Conservation (phyloP, 1,284 basidiomycete genomes). For the Ganoderma lingzhi region DNA sequence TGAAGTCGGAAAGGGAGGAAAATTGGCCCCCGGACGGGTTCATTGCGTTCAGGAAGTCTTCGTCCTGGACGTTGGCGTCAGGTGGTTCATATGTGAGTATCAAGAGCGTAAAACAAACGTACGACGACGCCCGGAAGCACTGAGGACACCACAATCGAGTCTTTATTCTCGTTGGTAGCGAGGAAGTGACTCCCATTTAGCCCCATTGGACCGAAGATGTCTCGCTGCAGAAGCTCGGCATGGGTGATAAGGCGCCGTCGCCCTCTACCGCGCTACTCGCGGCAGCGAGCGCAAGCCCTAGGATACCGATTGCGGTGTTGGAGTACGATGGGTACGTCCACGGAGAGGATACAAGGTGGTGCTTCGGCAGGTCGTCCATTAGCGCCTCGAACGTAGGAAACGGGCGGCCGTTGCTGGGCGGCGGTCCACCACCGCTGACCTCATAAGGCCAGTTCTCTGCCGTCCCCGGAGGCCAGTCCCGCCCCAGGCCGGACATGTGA, state of each 20-base stretch:
- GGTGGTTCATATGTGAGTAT: conserved; percentile 21
- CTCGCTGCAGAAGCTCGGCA: conserved; percentile 51
- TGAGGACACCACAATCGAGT: conserved; percentile 30
- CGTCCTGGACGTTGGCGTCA: conserved; percentile 36
- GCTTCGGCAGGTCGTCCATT: conserved; percentile 45
- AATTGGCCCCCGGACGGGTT: conserved; percentile 59
- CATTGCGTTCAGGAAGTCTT: conserved; percentile 47
- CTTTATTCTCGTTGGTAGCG: conserved; percentile 30
- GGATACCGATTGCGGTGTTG: conserved; percentile 52
- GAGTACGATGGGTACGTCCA: conserved; percentile 57
- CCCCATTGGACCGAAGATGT: conserved; percentile 40
- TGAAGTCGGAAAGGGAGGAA: conserved; percentile 53
- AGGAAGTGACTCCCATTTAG: conserved; percentile 37
- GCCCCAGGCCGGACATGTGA: conserved; percentile 56
- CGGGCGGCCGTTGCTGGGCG: conserved; percentile 39
- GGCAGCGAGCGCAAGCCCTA: conserved; percentile 52
- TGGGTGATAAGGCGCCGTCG: conserved; percentile 43
- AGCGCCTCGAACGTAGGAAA: conserved; percentile 43
- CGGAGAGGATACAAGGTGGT: conserved; percentile 49
- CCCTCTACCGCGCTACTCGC: conserved; percentile 45
- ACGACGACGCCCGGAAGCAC: conserved; percentile 34
- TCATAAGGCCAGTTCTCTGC: conserved; percentile 49
- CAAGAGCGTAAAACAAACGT: not conserved
- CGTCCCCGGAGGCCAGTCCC: conserved; percentile 52
- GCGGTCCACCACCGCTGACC: conserved; percentile 38